phyloP scores from a whole-genome alignment of 1,284 basidiomycete genomes.

The Moesziomyces sp. region DNA sequence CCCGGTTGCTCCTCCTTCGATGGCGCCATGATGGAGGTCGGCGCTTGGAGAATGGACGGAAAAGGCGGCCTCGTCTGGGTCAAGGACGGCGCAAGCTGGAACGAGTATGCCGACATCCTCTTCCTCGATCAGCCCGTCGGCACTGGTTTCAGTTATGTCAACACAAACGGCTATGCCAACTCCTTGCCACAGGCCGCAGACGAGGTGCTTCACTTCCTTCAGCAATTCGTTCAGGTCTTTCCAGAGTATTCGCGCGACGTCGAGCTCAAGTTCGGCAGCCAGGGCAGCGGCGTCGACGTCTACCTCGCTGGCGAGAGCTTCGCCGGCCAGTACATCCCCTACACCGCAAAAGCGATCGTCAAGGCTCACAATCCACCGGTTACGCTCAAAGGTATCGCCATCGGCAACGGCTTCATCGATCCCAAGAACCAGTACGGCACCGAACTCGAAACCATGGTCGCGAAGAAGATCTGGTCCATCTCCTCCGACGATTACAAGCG shows the following conservation, averaged over 20 bases:
- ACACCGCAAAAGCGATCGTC: conserved; percentile 80
- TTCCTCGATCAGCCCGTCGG: conserved; percentile 98
- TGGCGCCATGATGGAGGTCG: conserved; percentile 96
- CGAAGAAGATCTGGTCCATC: conserved; percentile 80
- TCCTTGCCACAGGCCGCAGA: conserved; percentile 75
- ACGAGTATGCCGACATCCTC: conserved; percentile 96
- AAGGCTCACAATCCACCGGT: conserved; percentile 74
- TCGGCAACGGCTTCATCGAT: conserved; percentile 98
- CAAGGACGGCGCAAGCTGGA: conserved; percentile 87
- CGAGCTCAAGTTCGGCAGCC: conserved; percentile 39
- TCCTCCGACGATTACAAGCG: conserved; percentile 73
- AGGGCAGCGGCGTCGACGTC: conserved; percentile 79
- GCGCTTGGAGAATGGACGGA: conserved; percentile 82
- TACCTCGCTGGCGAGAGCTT: conserved; percentile 30
- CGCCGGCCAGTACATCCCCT: conserved; percentile 60
- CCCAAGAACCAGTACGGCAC: conserved; percentile 86
- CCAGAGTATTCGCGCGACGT: conserved; percentile 77
- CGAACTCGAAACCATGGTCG: conserved; percentile 86
- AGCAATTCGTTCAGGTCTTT: conserved; percentile 88
- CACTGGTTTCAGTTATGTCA: conserved; percentile 90
- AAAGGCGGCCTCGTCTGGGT: conserved; percentile 79
- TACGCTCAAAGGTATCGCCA: conserved; percentile 81
- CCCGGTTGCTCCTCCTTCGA: conserved; percentile 98
- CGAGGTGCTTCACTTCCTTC: conserved; percentile 85
- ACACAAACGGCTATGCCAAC: conserved; percentile 86